phyloP scores from a whole-genome alignment of 768 basidiomycete genomes.

The Tylopilus balloui region DNA sequence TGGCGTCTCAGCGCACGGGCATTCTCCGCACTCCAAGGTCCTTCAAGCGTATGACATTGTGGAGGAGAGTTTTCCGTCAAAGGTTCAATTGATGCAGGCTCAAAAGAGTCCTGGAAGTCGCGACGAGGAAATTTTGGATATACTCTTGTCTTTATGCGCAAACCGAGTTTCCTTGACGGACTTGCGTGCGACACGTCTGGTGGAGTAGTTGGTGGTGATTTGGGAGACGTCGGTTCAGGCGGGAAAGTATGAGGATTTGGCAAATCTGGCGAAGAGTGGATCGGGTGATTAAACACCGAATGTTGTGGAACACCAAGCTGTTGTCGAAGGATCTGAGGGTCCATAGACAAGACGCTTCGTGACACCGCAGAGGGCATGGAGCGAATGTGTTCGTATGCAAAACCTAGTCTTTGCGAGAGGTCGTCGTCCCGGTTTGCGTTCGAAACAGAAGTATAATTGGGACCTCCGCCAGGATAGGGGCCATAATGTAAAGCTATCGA shows the following conservation, averaged over 20 bases:
- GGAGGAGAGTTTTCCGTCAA: neutral
- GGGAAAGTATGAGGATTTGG: conserved; percentile 23
- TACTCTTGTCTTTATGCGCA: conserved; percentile 2
- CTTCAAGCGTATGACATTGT: neutral
- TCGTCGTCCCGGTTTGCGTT: conserved; percentile 12
- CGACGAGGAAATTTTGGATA: neutral
- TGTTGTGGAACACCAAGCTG: conserved; percentile 31
- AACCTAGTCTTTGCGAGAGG: conserved; percentile 18
- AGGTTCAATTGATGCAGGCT: neutral
- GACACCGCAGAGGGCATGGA: conserved; percentile 17
- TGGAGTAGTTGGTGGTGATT: neutral
- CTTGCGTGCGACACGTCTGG: neutral
- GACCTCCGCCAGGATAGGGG: neutral
- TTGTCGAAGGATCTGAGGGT: conserved; percentile 26
- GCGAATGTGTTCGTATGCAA: conserved; percentile 24
- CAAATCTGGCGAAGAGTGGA: conserved; percentile 14
- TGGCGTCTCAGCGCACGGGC: neutral
- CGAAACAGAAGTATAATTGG: neutral
- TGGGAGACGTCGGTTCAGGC: neutral
- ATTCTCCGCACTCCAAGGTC: neutral
- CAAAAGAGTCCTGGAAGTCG: neutral
- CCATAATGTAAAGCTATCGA: neutral
- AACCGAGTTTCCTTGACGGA: conserved; percentile 1
- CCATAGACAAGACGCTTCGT: conserved; percentile 11
- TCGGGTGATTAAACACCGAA: conserved; percentile 24